phyloP scores from a whole-genome alignment of 2,329 filamentous ascomycete genomes.

The Trichoderma guizhouense region DNA sequence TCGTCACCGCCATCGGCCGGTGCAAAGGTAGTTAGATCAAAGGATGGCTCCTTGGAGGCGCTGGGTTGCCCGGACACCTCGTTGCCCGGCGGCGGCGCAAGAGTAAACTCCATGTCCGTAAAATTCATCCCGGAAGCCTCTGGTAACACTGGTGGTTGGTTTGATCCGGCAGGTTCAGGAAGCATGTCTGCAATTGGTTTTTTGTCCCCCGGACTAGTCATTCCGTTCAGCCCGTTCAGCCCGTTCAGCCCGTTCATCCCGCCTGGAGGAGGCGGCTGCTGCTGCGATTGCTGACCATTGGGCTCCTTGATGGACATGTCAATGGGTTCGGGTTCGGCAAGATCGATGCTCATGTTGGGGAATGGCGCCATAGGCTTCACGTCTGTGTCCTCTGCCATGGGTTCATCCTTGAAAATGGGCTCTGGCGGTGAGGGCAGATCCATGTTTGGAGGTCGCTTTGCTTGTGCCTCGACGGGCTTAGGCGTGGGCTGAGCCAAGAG shows the following conservation, averaged over 20 bases:
- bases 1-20: constrained; percentile 32
- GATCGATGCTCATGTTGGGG: constrained; percentile 54
- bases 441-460: constrained; percentile 36
- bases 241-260: constrained; percentile 18
- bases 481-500: constrained; percentile 20
- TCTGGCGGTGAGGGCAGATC: constrained; percentile 37
- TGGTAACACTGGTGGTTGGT: constrained; percentile 21
- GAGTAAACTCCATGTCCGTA: constrained; percentile 55
- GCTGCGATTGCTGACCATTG: constrained; percentile 17
- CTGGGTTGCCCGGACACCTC: constrained; percentile 27
- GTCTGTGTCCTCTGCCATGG: constrained; percentile 33
- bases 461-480: constrained; percentile 34
- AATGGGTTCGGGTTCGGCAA: constrained; percentile 26
- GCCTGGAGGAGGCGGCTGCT: constrained; percentile 18
- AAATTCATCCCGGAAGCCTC: constrained; percentile 44
- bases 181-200: constrained; percentile 25
- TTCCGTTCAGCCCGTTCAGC: constrained; percentile 17
- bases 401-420: constrained; percentile 28
- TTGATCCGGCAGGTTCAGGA: constrained; percentile 22
- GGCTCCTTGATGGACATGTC: constrained; percentile 4
- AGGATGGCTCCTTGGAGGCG: constrained; percentile 36
- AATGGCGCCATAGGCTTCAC: constrained; percentile 50
- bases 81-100: constrained; percentile 45
- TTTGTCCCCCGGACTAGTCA: constrained; percentile 25
- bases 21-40: constrained; percentile 46